Evolutionary conservation across 2,329 filamentous ascomycete species (phyloP).

Genomic region (Aspergillus texensis): DNA sequence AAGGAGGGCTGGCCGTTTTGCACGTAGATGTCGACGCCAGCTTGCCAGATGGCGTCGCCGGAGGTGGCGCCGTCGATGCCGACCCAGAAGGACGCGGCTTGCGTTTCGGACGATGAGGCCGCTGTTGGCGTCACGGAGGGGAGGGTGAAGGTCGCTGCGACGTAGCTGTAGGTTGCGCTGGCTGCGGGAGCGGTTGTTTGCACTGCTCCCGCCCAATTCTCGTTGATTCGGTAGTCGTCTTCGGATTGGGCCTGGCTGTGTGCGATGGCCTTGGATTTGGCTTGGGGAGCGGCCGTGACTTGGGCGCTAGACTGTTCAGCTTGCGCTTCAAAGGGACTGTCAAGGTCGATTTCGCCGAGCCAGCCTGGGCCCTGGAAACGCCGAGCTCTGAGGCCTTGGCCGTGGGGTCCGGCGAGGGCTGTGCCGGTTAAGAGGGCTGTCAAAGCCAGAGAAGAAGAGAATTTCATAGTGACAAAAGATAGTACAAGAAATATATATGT

Average conservation of each 20-base stretch:
- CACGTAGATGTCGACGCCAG: constrained; percentile 15
- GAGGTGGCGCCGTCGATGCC: constrained; percentile 15
- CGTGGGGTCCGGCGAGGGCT: constrained; percentile 6
- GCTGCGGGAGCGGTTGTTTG: not conserved
- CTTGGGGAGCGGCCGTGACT: not conserved
- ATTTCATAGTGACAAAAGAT: constrained; percentile 5
- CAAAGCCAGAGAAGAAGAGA: constrained; percentile 6
- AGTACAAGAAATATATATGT: not conserved
- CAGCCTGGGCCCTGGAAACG: not conserved
- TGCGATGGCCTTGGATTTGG: not conserved
- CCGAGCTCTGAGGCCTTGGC: not conserved
- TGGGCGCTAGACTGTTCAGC: not conserved
- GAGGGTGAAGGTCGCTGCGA: constrained; percentile 13
- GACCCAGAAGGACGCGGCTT: constrained; percentile 14
- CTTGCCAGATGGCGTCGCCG: constrained; percentile 13
- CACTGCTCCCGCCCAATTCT: constrained; percentile 15
- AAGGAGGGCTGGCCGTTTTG: constrained; percentile 8
- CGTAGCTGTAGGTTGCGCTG: constrained; percentile 9
- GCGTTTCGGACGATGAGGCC: not conserved
- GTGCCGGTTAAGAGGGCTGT: constrained; percentile 7
- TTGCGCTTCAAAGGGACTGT: not conserved
- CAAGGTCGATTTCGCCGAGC: not conserved
- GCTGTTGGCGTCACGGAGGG: constrained; percentile 9
- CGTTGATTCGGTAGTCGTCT: constrained; percentile 8
- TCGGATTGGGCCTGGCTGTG: constrained; percentile 1